Evolutionary conservation across 768 basidiomycete species (phyloP).

Genomic region (Termitomyces sp.): DNA sequence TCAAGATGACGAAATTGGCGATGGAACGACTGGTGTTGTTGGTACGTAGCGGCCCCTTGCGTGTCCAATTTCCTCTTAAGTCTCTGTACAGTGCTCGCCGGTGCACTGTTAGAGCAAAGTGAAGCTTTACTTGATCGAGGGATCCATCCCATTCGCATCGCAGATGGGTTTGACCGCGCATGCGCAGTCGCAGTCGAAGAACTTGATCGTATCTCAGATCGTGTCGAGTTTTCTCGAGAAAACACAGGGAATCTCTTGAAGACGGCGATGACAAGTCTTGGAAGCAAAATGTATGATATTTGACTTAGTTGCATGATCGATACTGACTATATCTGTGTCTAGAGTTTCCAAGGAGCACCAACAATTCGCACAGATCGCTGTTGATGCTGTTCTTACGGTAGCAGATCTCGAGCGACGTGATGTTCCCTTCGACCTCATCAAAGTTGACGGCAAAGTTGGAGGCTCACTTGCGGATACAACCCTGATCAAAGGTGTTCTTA

Average conservation of each 20-base stretch:
- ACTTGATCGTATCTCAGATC: conserved; percentile 87
- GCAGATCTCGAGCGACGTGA: conserved; percentile 94
- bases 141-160: conserved; percentile 97
- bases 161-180: conserved; percentile 96
- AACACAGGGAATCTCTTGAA: conserved; percentile 88
- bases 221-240: conserved; percentile 74
- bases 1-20: conserved; percentile 99
- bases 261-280: conserved; percentile 93
- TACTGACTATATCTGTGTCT: conserved; percentile 6
- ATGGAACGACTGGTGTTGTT: conserved; percentile 98
- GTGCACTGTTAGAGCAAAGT: conserved; percentile 91
- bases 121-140: conserved; percentile 97
- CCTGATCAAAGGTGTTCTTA: conserved; percentile 93
- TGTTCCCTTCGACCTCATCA: conserved; percentile 97
- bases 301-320: not conserved
- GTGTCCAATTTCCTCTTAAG: conserved; percentile 1
- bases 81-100: conserved; percentile 74
- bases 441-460: conserved; percentile 98
- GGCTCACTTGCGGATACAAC: conserved; percentile 93
- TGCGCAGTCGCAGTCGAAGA: conserved; percentile 87
- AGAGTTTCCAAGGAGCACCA: conserved; percentile 96
- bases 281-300: conserved; percentile 89
- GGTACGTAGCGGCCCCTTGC: conserved; percentile 48
- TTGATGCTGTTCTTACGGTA: conserved; percentile 92
- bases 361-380: conserved; percentile 96